Conservation (phyloP, 2,329 filamentous ascomycete species). For the Botrytis fragariae region DNA sequence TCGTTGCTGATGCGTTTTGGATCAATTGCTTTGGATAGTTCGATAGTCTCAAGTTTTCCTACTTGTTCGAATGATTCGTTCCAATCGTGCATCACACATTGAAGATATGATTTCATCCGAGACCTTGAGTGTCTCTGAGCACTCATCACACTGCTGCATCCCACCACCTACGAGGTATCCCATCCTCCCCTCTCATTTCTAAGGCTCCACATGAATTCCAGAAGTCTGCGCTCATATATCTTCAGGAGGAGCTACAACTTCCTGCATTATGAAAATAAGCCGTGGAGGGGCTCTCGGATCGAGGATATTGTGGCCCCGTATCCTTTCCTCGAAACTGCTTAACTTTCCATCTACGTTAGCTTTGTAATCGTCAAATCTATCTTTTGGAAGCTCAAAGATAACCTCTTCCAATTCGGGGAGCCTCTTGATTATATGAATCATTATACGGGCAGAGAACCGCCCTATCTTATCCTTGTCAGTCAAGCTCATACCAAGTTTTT, state of each 20-base stretch:
- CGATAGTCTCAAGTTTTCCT: no score
- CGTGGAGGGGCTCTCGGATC: not conserved
- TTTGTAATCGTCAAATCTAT: not conserved
- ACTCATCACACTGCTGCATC: not conserved
- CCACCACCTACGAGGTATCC: not conserved
- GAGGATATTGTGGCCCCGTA: accelerated
- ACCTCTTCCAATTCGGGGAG: not conserved
- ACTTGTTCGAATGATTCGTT: not conserved
- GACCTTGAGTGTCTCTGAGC: not conserved
- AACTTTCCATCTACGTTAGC: not conserved
- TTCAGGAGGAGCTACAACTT: not conserved
- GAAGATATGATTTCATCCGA: not conserved
- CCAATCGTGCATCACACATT: not conserved
- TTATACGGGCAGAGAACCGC: not conserved
- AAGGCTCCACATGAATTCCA: not conserved
- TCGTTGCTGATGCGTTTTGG: accelerated
- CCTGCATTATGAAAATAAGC: not conserved
- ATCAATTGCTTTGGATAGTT: not conserved
- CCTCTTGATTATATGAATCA: not conserved
- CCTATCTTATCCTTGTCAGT: not conserved
- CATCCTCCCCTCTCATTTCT: not conserved
- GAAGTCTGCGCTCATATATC: not conserved
- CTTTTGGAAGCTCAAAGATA: not conserved
- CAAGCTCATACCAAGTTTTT: not conserved
- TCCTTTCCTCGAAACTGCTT: not conserved